A percentile compares a stretch with the other conserved stretches of the same genome.
Evolutionary conservation across 2,329 filamentous ascomycete genomes (phyloP).

Genomic region (Corinectria fuckeliana): DNA sequence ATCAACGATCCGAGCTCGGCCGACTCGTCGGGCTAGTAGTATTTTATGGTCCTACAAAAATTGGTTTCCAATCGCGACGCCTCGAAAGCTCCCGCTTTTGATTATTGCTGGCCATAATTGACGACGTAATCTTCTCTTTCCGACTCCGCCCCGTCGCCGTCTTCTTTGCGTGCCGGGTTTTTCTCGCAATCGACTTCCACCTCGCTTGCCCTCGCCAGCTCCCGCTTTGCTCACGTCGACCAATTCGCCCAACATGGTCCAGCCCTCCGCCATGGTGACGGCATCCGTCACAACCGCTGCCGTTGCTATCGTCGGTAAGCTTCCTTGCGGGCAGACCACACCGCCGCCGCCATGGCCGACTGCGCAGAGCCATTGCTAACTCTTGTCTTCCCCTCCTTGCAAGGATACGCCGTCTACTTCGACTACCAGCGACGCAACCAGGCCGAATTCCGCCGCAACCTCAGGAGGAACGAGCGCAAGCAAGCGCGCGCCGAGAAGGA

Average conservation of each 20-base stretch:
- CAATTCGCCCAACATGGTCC: slow-evolving; percentile 49
- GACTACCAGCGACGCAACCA: slow-evolving; percentile 70
- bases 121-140: slow-evolving; percentile 31
- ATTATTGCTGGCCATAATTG: slow-evolving; percentile 25
- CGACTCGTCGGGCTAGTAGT: slow-evolving; percentile 19
- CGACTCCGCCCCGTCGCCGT: slow-evolving; percentile 9
- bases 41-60: slow-evolving; percentile 36
- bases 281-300: slow-evolving; percentile 67
- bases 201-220: slow-evolving; percentile 17
- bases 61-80: slow-evolving; percentile 37
- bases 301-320: slow-evolving; percentile 64
- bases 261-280: slow-evolving; percentile 63
- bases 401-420: slow-evolving; percentile 72
- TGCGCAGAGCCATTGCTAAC: slow-evolving; percentile 24
- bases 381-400: slow-evolving; percentile 4
- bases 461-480: slow-evolving; percentile 78
- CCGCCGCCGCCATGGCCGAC: background rate
- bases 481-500: slow-evolving; percentile 76
- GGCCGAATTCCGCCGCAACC: slow-evolving; percentile 68
- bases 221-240: slow-evolving; percentile 22
- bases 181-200: slow-evolving; percentile 18
- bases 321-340: background rate
- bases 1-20: slow-evolving; percentile 22
- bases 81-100: slow-evolving; percentile 35
- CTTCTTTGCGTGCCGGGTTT: slow-evolving; percentile 14